Conservation (phyloP, 805 yeast genomes). For the Isabelozyma gotoi region DNA sequence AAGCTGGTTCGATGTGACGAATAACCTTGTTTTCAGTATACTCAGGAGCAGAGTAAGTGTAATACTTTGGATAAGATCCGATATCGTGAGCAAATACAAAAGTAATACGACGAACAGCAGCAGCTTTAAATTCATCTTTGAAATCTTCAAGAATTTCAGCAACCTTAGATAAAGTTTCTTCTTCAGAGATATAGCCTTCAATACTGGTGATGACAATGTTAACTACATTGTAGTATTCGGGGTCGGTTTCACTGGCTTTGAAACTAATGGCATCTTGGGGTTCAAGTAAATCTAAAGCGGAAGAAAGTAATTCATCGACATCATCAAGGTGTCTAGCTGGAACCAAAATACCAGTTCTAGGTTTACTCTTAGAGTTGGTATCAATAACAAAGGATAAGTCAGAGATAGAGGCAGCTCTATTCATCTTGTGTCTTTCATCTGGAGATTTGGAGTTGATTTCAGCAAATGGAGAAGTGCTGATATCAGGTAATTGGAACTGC, state of each 20-base stretch:
- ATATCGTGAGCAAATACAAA: constrained; percentile 80
- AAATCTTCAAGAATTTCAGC: constrained; percentile 63
- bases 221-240: constrained; percentile 70
- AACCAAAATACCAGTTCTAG: constrained; percentile 82
- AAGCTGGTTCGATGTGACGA: constrained; percentile 97
- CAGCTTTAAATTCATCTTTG: constrained; percentile 65
- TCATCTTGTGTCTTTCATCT: constrained; percentile 47
- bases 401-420: constrained; percentile 88
- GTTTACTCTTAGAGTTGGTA: constrained; percentile 59
- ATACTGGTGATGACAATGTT: constrained; percentile 73
- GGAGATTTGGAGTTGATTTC: constrained; percentile 53
- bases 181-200: constrained; percentile 74
- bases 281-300: constrained; percentile 73
- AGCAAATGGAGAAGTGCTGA: constrained; percentile 70
- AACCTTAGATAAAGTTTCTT: constrained; percentile 62
- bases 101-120: constrained; percentile 88
- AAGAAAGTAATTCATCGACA: constrained; percentile 74
- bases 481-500: constrained; percentile 82
- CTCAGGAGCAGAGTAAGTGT: constrained; percentile 88
- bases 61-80: constrained; percentile 92
- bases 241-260: constrained; percentile 26
- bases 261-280: constrained; percentile 41
- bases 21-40: constrained; percentile 87
- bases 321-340: constrained; percentile 86
- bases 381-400: constrained; percentile 86